phyloP scores from a whole-genome alignment of 305 asterid species.

The Ajuga reptans region DNA sequence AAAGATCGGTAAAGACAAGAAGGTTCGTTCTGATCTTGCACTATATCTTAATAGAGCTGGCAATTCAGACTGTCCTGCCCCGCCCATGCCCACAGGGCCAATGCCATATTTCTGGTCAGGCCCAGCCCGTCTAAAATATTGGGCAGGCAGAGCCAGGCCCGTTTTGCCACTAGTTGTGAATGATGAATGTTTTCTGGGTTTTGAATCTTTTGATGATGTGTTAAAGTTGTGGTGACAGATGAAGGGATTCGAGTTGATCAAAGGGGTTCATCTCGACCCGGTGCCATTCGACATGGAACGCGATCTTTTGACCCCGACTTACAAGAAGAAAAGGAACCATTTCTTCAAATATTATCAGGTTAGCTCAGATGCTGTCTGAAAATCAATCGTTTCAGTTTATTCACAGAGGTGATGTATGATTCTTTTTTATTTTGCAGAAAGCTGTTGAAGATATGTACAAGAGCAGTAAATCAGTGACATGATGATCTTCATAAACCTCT shows the following conservation, averaged over 20 bases:
- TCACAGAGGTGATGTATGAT: background rate
- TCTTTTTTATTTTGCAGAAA: slow-evolving; percentile 38
- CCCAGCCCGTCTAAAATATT: too few relatives aligned
- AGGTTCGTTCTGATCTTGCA: slow-evolving; percentile 36
- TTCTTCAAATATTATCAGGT: slow-evolving; percentile 66
- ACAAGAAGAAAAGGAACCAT: slow-evolving; percentile 69
- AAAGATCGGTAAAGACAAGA: slow-evolving; percentile 55
- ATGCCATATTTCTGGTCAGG: too few relatives aligned
- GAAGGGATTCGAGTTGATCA: slow-evolving; percentile 76
- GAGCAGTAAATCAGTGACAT: slow-evolving; percentile 36
- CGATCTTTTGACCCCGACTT: slow-evolving; percentile 69
- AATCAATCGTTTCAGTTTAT: background rate
- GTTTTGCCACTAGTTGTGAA: background rate
- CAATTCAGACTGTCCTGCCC: too few relatives aligned
- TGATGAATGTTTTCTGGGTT: background rate
- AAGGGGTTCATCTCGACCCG: slow-evolving; percentile 55
- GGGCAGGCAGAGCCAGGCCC: too few relatives aligned
- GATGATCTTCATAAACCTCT: background rate
- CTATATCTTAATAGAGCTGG: background rate
- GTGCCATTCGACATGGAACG: slow-evolving; percentile 82
- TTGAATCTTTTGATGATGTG: background rate
- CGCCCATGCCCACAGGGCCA: too few relatives aligned
- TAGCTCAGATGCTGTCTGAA: slow-evolving; percentile 14
- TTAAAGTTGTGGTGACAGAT: slow-evolving; percentile 33
- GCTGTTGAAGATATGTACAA: slow-evolving; percentile 51